Evolutionary conservation across 768 basidiomycete genomes (phyloP), one percentile per base, ranked within the genome.

Genomic region (Boletus barrowsii): DNA sequence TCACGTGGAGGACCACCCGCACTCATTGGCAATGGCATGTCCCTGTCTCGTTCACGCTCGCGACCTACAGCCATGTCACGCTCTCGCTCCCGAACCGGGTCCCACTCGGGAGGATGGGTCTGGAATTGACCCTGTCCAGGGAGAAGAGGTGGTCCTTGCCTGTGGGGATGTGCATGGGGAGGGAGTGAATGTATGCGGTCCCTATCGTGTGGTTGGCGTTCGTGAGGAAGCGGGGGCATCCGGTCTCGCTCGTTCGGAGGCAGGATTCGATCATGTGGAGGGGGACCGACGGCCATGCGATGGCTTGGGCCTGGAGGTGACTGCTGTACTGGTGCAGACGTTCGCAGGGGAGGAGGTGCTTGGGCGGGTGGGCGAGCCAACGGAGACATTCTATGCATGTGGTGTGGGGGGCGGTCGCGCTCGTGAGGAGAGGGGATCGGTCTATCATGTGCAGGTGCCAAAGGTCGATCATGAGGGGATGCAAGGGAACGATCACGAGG

Each of bases 51-150:
- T 36, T 68, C 67, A 17, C 65, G 65, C 22, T 64, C 66, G 20
- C 62, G 60, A 44, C 36, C 44, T 20, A 55, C 41, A n/a, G 42
- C 51, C 40, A 58, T 44, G 46, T 57, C 67, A 15, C 55, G 56
- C 5, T 69, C 69, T 1, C 63, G 64, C 10, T 71, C 68, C 0
- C 68, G 58, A 4, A 46, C 47, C 14, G 53, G 41, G 18, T 68
- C 67, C 68, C 67, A 69, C 10, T 68, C 67, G 4, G 67, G 60
- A 26, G 68, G 63, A 36, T 64, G 62, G 0, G 62, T 32, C 41
- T 68, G 70, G 51, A 70, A 72, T 39, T 70, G 66, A 39, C 70
- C 62, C 42, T 72, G 69, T 5, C 70, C 68, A 0, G 70, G 68
- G 14, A 69, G 62, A 6, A 59, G 40, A 14, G 60, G 42, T 13